Conservation (phyloP, 257 asterid genomes). For the Striga asiatica region DNA sequence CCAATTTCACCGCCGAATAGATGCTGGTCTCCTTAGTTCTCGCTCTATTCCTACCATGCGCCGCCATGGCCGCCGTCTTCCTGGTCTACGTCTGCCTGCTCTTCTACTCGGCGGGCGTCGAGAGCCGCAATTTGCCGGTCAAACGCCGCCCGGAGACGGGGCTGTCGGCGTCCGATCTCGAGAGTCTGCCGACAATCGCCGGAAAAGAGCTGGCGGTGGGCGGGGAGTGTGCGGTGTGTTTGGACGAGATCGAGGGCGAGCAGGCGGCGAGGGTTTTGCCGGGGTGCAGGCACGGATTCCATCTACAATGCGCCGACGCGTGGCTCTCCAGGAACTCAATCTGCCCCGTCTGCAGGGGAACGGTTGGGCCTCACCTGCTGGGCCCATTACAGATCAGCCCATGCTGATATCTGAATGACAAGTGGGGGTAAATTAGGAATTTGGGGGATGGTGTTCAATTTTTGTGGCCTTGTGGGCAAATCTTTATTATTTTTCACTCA, state of each 20-base stretch:
- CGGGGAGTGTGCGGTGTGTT: constrained; percentile 71
- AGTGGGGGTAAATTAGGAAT: no score
- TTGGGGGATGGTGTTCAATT: no score
- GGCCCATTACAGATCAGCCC: constrained; percentile 37
- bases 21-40: constrained; percentile 70
- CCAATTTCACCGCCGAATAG: not conserved
- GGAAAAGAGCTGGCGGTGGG: constrained; percentile 61
- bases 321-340: constrained; percentile 59
- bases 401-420: constrained; percentile 37
- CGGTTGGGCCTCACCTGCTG: constrained; percentile 39
- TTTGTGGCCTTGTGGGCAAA: no score
- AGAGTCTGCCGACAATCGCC: constrained; percentile 47
- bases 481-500: no score
- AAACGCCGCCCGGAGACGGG: constrained; percentile 33
- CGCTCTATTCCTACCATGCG: constrained; percentile 77
- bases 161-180: constrained; percentile 57
- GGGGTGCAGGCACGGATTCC: constrained; percentile 86
- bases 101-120: constrained; percentile 49
- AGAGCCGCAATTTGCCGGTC: constrained; percentile 1
- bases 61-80: constrained; percentile 71
- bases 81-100: constrained; percentile 64
- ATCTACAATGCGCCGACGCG: constrained; percentile 58
- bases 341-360: constrained; percentile 74
- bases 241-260: constrained; percentile 54
- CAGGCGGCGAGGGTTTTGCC: constrained; percentile 64